Conservation (phyloP, 2,329 filamentous ascomycete genomes). For the Nemania abortiva region DNA sequence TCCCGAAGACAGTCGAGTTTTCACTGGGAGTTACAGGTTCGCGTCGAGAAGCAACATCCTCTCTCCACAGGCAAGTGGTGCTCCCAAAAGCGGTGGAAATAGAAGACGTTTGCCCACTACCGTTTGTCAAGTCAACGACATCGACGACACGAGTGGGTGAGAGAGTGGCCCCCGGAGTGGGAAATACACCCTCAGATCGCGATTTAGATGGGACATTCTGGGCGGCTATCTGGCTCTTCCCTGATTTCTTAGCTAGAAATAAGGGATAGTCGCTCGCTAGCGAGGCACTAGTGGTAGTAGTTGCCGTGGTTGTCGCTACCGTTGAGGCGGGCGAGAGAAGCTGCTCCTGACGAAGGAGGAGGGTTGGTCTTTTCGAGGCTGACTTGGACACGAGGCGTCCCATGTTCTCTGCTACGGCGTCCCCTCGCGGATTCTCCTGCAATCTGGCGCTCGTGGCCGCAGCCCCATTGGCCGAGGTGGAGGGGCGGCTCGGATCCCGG, state of each 20-base stretch:
- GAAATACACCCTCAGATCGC: slow-evolving; percentile 41
- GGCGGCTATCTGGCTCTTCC: slow-evolving; percentile 45
- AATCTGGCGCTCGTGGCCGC: slow-evolving; percentile 37
- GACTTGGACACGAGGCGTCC: slow-evolving; percentile 58
- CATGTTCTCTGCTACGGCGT: slow-evolving; percentile 54
- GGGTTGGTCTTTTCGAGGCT: slow-evolving; percentile 60
- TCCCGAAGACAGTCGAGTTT: slow-evolving; percentile 46
- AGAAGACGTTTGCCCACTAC: slow-evolving; percentile 46
- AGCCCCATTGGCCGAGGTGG: slow-evolving; percentile 44
- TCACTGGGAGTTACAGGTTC: slow-evolving; percentile 44
- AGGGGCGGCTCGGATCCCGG: slow-evolving; percentile 29
- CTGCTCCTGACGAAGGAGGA: slow-evolving; percentile 58
- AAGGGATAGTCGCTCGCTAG: slow-evolving; percentile 54
- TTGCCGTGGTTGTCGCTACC: slow-evolving; percentile 30
- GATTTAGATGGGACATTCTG: slow-evolving; percentile 35
- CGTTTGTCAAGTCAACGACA: slow-evolving; percentile 53
- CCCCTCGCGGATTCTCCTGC: slow-evolving; percentile 39
- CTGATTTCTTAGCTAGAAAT: slow-evolving; percentile 48
- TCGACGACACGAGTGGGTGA: slow-evolving; percentile 49
- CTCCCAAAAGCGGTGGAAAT: slow-evolving; percentile 45
- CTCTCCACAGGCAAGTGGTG: slow-evolving; percentile 44
- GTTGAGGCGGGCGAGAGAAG: slow-evolving; percentile 58
- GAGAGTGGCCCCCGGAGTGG: slow-evolving; percentile 48
- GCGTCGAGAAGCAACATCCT: slow-evolving; percentile 52
- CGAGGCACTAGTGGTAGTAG: slow-evolving; percentile 48